Base-by-base conservation (phyloP, 371 early-diverging fungal species). In the Mortierella sp. region DNA sequence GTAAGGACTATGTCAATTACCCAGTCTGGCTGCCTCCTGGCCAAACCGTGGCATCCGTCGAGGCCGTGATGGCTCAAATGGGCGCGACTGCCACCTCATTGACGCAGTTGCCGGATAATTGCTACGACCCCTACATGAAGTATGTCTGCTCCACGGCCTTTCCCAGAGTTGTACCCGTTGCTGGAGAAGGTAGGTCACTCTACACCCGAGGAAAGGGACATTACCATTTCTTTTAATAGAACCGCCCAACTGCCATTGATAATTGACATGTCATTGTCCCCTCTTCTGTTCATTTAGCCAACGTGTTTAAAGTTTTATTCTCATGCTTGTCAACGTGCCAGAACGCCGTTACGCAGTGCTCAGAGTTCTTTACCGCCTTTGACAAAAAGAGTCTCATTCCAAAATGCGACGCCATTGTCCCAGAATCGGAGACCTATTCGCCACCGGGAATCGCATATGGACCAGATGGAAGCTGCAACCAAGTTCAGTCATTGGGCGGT, bases 271-370 rank as follows among this genome's bases (percentile, higher is more conserved):
- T 38, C 31, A 34, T 43, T n/a, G 10, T 27, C 26, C 12, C 19
- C 24, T 4, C 23, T 46, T 16, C 10, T 30, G 12, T 1, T 26
- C 19, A 26, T 18, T 18, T 58, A 73, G 73, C 34, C 16, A 68
- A 60, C 26, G 26, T 13, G 23, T 69, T 14, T 41, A 63, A 69
- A 19, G 65, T 79, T 10, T 48, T 56, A 30, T 81, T 82, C 57
- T 82, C 85, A 2, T 89, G 89, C 60, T 51, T 64, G 27, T 82
- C 85, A 10, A 80, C 84, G 18, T 89, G 89, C 55, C 54, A 82
- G 16, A 67, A 61, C 14, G 82, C 74, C 0, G 41, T 59, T 2
- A 24, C 65, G 6, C 43, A 62, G 18, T 89, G 89, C 64, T 26
- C 64, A 6, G 21, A 58, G 23, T 45, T 73, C 28, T 48, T 73